Percentiles rank a stretch among this genome's conserved stretches.
phyloP scores from a whole-genome alignment of 257 asterid genomes.

The Gardenia jasminoides region DNA sequence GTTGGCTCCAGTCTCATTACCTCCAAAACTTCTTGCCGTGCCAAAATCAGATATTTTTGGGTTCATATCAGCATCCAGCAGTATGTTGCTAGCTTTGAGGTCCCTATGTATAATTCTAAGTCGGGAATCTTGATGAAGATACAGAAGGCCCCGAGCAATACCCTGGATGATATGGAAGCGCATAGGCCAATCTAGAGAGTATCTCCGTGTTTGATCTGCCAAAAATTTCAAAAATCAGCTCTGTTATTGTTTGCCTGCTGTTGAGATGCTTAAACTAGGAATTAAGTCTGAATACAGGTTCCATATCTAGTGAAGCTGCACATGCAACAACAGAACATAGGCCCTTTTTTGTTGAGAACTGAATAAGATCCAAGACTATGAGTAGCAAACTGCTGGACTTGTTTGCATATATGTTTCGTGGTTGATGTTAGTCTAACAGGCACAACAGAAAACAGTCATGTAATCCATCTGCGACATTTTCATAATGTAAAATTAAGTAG shows the following conservation, averaged over 20 bases:
- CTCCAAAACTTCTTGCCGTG: slow-evolving; percentile 43
- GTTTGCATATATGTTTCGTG: background rate
- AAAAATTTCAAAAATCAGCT: background rate
- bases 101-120: slow-evolving; percentile 50
- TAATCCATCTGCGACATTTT: background rate
- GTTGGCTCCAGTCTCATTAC: slow-evolving; percentile 42
- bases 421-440: background rate
- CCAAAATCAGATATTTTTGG: slow-evolving; percentile 68
- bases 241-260: background rate
- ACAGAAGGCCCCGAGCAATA: slow-evolving; percentile 48
- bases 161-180: slow-evolving; percentile 44
- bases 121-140: slow-evolving; percentile 65
- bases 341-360: background rate
- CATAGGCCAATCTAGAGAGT: slow-evolving; percentile 39
- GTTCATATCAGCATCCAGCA: slow-evolving; percentile 44
- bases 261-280: background rate
- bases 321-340: background rate
- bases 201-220: slow-evolving; percentile 30
- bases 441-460: background rate
- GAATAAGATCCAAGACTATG: background rate
- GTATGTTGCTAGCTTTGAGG: slow-evolving; percentile 54
- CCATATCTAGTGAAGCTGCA: background rate
- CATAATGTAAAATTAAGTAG: background rate
- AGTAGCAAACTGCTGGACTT: background rate
- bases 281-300: background rate